Percentiles rank a stretch among this genome's conserved stretches.
Conservation (phyloP, 495 filamentous ascomycete species). For the Parachaetomium inaequale region DNA sequence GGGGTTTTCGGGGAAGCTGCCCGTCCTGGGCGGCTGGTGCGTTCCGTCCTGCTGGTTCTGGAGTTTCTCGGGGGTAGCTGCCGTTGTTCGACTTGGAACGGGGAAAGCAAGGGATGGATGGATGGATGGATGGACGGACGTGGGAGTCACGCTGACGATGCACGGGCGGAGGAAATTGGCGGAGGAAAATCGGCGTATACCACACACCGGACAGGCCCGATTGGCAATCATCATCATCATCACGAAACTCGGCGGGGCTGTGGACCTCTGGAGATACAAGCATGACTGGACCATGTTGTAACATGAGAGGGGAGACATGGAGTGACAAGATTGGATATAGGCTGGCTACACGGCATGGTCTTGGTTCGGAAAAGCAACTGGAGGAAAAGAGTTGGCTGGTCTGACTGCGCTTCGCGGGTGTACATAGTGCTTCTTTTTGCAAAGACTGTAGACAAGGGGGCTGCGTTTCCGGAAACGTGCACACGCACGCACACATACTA, state of each 20-base stretch:
- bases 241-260: conserved; percentile 5
- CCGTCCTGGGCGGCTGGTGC: not conserved
- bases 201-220: not conserved
- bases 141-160: not conserved
- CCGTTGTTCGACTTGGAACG: not conserved
- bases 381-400: conserved; percentile 10
- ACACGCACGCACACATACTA: not conserved
- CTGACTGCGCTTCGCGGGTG: conserved; percentile 9
- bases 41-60: not conserved
- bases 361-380: conserved; percentile 5
- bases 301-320: not conserved
- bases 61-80: conserved; percentile 6
- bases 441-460: not conserved
- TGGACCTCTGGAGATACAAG: conserved; percentile 15
- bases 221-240: conserved; percentile 4
- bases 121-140: not conserved
- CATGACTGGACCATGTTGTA: conserved; percentile 13
- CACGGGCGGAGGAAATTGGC: too few relatives aligned
- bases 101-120: conserved; percentile 2
- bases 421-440: not conserved
- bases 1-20: not conserved
- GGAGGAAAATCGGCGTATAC: not conserved
- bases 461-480: not conserved
- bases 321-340: conserved; percentile 11
- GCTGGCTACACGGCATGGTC: conserved; percentile 15